Percentiles rank a stretch among this genome's conserved stretches.
Conservation (phyloP, 2,329 filamentous ascomycete species). For the Diaporthe ampelina region DNA sequence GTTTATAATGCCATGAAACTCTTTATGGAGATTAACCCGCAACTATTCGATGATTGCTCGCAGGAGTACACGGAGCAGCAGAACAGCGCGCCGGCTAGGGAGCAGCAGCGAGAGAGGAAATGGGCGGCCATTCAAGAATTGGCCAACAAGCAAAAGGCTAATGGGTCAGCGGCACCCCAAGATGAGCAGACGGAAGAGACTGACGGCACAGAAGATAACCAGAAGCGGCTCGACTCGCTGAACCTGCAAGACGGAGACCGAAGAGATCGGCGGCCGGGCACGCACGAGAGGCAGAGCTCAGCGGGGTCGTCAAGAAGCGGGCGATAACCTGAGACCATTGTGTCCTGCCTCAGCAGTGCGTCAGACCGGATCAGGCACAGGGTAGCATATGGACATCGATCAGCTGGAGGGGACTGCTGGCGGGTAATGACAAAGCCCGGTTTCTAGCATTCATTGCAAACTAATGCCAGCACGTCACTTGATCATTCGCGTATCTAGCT, state of each 20-base stretch:
- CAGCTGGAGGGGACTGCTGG: constrained; percentile 15
- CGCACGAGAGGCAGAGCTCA: constrained; percentile 73
- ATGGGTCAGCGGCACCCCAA: constrained; percentile 49
- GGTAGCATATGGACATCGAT: constrained; percentile 15
- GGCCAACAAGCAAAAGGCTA: constrained; percentile 76
- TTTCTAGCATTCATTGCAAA: constrained; percentile 31
- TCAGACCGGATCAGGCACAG: constrained; percentile 16
- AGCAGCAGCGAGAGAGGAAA: constrained; percentile 84
- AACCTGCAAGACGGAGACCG: constrained; percentile 88
- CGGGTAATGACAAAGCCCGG: constrained; percentile 36
- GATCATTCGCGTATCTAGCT: neutral
- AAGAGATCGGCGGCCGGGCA: constrained; percentile 62
- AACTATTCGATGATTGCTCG: constrained; percentile 98
- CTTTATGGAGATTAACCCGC: constrained; percentile 99
- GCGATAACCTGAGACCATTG: constrained; percentile 54
- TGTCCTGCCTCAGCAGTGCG: constrained; percentile 19
- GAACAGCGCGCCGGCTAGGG: constrained; percentile 88
- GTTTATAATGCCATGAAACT: constrained; percentile 99
- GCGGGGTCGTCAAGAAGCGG: constrained; percentile 67
- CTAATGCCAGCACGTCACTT: constrained; percentile 5
- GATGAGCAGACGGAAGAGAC: constrained; percentile 75
- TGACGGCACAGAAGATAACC: constrained; percentile 86
- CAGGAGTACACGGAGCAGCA: constrained; percentile 98
- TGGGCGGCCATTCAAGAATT: constrained; percentile 90
- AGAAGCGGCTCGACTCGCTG: constrained; percentile 89